phyloP scores from a whole-genome alignment of 2,329 filamentous ascomycete genomes.

The Xylaria sp. region DNA sequence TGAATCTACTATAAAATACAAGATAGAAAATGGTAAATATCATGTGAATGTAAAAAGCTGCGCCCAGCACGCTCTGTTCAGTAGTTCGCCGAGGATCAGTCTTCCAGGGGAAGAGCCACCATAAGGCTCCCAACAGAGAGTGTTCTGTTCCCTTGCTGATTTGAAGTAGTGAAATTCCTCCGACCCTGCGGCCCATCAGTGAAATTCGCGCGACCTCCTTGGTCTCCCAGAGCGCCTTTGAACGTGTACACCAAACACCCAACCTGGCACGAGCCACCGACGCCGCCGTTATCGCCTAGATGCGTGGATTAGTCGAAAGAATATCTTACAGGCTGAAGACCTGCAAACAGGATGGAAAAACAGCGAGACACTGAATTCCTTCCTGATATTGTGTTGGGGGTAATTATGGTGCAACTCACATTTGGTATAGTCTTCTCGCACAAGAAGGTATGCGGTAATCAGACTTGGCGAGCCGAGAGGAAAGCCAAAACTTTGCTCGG shows the following conservation, averaged over 20 bases:
- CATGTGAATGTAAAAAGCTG: no score
- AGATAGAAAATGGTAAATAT: no score
- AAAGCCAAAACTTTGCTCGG: slow-evolving; percentile 36
- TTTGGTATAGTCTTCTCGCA: slow-evolving; percentile 42
- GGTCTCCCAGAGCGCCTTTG: slow-evolving; percentile 2
- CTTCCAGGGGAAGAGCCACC: no score
- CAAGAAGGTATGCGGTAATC: slow-evolving; percentile 40
- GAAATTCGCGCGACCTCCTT: no score
- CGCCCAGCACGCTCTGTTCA: no score
- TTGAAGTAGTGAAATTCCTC: no score
- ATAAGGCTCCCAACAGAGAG: no score
- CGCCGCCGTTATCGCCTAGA: slow-evolving; percentile 34
- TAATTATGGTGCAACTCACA: slow-evolving; percentile 33
- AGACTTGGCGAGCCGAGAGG: slow-evolving; percentile 35
- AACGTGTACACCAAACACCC: slow-evolving; percentile 33
- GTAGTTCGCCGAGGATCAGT: no score
- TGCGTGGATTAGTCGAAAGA: not conserved
- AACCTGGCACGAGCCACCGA: slow-evolving; percentile 29
- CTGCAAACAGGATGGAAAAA: not conserved
- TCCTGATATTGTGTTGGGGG: slow-evolving; percentile 1
- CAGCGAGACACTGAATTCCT: not conserved
- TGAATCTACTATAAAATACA: no score
- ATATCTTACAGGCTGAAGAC: no score
- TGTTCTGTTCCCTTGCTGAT: no score
- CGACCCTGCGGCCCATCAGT: no score